phyloP scores from a whole-genome alignment of 805 yeast species.

The Candida taoyuanica region DNA sequence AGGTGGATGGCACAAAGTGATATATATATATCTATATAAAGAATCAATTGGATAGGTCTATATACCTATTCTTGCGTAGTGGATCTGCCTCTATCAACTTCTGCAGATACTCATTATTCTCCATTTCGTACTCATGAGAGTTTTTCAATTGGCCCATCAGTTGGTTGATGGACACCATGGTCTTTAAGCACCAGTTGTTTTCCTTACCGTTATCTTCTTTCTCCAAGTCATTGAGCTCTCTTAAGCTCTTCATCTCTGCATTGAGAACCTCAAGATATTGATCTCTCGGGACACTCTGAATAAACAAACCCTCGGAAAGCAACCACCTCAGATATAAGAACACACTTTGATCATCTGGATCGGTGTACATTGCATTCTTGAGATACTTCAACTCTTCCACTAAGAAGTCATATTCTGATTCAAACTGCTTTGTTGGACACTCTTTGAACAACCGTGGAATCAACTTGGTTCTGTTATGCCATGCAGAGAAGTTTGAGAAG shows the following conservation, averaged over 20 bases:
- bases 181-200: constrained; percentile 74
- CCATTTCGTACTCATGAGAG: constrained; percentile 13
- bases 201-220: constrained; percentile 58
- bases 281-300: constrained; percentile 22
- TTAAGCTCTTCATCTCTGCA: constrained; percentile 43
- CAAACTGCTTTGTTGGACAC: constrained; percentile 20
- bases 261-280: constrained; percentile 37
- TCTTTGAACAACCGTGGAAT: constrained; percentile 46
- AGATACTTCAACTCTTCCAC: constrained; percentile 59
- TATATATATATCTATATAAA: not conserved
- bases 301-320: constrained; percentile 33
- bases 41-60: constrained; percentile 26
- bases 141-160: too few species aligned
- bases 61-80: constrained; percentile 55
- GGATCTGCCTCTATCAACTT: constrained; percentile 57
- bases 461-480: constrained; percentile 83
- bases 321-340: constrained; percentile 92
- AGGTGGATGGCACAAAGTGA: constrained; percentile 23
- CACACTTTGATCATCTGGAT: constrained; percentile 89
- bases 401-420: constrained; percentile 37
- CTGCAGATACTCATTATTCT: constrained; percentile 34
- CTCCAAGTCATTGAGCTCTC: constrained; percentile 70
- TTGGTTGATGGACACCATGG: constrained; percentile 43
- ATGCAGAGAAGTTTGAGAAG: constrained; percentile 91
- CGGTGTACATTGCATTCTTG: constrained; percentile 84